These are phyloP conservation scores for Pugionium dolabratum DNA, from an alignment of 345 rosid species.

Conservation along the genomic window DNA sequence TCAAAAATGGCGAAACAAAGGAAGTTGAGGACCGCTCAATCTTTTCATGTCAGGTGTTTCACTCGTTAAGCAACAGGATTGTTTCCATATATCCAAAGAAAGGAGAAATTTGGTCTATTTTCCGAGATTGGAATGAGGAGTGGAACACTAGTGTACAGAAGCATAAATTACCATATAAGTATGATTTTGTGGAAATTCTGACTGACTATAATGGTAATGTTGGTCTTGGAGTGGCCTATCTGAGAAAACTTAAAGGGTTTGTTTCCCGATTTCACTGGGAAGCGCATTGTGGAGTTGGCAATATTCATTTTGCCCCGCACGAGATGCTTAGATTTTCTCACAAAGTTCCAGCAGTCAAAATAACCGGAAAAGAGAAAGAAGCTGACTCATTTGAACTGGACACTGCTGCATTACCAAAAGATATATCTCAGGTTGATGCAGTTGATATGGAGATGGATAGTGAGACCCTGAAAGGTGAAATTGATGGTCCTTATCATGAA, in stretches of 20 bases:
- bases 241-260: conserved; percentile 71
- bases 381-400: conserved; percentile 72
- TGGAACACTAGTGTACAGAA: conserved; percentile 53
- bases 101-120: conserved; percentile 91
- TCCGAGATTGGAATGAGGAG: conserved; percentile 59
- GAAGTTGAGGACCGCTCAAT: conserved; percentile 32
- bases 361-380: conserved; percentile 66
- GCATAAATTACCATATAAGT: conserved; percentile 51
- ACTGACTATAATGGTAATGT: conserved; percentile 45
- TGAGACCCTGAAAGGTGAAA: conserved; percentile 30
- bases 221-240: conserved; percentile 66
- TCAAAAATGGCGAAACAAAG: conserved; percentile 42
- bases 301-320: conserved; percentile 13
- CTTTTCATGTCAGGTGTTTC: conserved; percentile 62
- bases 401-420: conserved; percentile 61
- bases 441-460: conserved; percentile 28
- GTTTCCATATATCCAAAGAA: conserved; percentile 58
- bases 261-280: conserved; percentile 53
- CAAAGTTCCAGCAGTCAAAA: conserved; percentile 60
- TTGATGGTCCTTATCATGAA: conserved; percentile 22
- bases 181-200: conserved; percentile 70
- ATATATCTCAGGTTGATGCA: conserved; percentile 27
- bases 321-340: conserved; percentile 76
- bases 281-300: conserved; percentile 3
- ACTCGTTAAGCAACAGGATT: not conserved